phyloP scores from a whole-genome alignment of 2,329 filamentous ascomycete species.

The Penicillium sp. region DNA sequence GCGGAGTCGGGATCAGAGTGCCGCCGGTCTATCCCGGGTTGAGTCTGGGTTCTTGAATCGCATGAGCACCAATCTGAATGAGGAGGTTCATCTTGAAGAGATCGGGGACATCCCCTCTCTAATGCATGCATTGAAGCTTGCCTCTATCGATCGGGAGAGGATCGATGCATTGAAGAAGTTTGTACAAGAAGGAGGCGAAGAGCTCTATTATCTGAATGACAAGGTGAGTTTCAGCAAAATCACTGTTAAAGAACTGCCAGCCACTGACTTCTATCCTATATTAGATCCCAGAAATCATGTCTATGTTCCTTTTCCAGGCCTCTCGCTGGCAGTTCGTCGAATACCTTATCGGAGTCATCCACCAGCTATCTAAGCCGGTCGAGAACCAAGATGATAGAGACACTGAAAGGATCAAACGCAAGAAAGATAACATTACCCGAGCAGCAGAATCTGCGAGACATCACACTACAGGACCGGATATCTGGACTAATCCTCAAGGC shows the following conservation, averaged over 20 bases:
- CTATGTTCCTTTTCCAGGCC: slow-evolving; percentile 81
- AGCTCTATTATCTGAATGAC: slow-evolving; percentile 70
- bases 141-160: slow-evolving; percentile 86
- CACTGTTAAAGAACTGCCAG: no score
- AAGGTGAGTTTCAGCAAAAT: slow-evolving; percentile 42
- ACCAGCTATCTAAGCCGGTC: slow-evolving; percentile 51
- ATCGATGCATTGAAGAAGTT: slow-evolving; percentile 79
- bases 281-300: slow-evolving; percentile 80
- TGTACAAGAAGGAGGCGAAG: slow-evolving; percentile 69
- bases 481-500: slow-evolving; percentile 70
- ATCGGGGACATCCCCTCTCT: slow-evolving; percentile 66
- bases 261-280: not conserved
- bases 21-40: slow-evolving; percentile 30
- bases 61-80: slow-evolving; percentile 45
- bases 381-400: slow-evolving; percentile 43
- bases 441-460: slow-evolving; percentile 74
- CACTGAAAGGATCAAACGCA: slow-evolving; percentile 44
- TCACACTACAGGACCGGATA: slow-evolving; percentile 76
- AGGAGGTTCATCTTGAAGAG: slow-evolving; percentile 50
- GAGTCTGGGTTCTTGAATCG: slow-evolving; percentile 33
- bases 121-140: slow-evolving; percentile 63
- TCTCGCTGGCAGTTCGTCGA: slow-evolving; percentile 74
- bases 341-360: slow-evolving; percentile 63
- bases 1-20: slow-evolving; percentile 43
- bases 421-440: slow-evolving; percentile 66